Evolutionary conservation across 176 grass and related monocot species (phyloP).

Genomic region (Aegilops sharonensis): DNA sequence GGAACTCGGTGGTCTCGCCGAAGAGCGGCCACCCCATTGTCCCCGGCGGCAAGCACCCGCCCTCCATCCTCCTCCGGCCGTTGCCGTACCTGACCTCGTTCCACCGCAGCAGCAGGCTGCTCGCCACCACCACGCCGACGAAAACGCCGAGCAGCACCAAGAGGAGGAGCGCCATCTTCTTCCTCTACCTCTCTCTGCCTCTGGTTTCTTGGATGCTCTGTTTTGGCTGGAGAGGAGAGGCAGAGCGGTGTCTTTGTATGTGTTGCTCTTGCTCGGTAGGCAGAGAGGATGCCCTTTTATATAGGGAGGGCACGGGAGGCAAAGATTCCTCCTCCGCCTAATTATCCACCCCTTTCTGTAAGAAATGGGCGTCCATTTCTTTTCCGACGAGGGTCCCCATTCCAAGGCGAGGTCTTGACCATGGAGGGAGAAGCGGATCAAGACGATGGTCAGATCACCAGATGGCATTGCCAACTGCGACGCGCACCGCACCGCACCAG

Average conservation of each 20-base stretch:
- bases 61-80: conserved; percentile 49
- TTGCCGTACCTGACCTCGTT: conserved; percentile 78
- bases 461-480: no score
- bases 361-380: neutral
- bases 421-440: neutral
- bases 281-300: neutral
- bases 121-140: conserved; percentile 25
- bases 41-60: conserved; percentile 52
- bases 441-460: neutral
- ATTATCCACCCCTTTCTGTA: no score
- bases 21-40: conserved; percentile 96
- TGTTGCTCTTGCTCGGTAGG: no score
- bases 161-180: conserved; percentile 22
- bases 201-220: neutral
- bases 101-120: conserved; percentile 79
- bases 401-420: neutral
- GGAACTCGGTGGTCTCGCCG: conserved; percentile 93
- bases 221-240: neutral
- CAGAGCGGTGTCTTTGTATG: no score
- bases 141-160: neutral
- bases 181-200: neutral
- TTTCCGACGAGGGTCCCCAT: neutral
- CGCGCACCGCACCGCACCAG: no score
- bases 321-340: no score
- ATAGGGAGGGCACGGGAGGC: neutral